Evolutionary conservation across 1,139 yeast genomes (phyloP), one percentile per base, ranked within the genome.

Genomic region (Yamadazyma kanchanaburiensis): DNA sequence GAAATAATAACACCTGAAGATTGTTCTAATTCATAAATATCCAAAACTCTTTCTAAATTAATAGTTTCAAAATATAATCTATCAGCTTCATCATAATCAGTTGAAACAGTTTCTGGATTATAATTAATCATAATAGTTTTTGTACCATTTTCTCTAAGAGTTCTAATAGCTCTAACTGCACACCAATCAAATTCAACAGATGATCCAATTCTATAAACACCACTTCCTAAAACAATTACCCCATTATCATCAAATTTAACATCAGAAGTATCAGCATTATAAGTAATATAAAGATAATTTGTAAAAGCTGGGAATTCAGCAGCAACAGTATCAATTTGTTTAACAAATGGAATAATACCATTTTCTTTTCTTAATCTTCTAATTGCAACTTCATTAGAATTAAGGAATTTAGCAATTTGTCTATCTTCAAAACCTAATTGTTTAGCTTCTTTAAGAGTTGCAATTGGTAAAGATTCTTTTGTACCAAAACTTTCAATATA

Each of bases 291-390:
- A 60, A 91, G 74, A 64, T 91, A 91, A 69, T 91, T 91, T 54
- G 98, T 91, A 67, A 64, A 77, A 30, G 97, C 96, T 33, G 98
- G 98, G 80, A 91, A 91, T 62, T 91, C 98, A 32, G 98, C 98
- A 34, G 98, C 98, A 48, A 91, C 96, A 21, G 98, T 91, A 69
- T 91, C 98, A 51, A 91, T 91, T 66, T 89, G 96, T 64, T 91
- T 91, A 45, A 89, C 97, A 56, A 85, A 87, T 49, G 98, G 98
- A 43, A 80, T 65, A 43, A 91, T 80, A 38, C 95, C 95, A 34
- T 77, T 79, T 52, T 87, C 95, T 55, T 84, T 80, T 70, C 98
- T 81, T 51, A 84, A 68, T 60, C 94, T 77, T 65, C 98, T 81
- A 45, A 91, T 81, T 33, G 95, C 95, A 40, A 88, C 84, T 66